Conservation (phyloP, 805 yeast species). For the Saccharomycopsis malanga region DNA sequence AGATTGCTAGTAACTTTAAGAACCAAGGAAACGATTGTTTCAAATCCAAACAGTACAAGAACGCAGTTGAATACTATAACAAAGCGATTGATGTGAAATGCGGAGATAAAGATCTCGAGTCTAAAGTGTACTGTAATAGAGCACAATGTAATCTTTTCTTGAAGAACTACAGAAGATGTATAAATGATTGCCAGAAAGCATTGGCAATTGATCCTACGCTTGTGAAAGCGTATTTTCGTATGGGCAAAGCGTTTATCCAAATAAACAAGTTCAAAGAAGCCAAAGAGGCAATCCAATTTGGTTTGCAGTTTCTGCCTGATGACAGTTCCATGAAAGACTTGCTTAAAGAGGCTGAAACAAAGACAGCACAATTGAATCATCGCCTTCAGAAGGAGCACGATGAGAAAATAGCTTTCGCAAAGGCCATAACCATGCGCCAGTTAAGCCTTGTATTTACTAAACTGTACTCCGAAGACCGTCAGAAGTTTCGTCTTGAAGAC, state of each 20-base stretch:
- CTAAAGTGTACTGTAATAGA: conserved; percentile 67
- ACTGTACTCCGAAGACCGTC: conserved; percentile 28
- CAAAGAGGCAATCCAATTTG: conserved; percentile 55
- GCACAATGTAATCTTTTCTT: conserved; percentile 90
- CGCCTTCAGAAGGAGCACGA: conserved; percentile 30
- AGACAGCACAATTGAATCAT: conserved; percentile 30
- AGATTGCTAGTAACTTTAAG: conserved; percentile 82
- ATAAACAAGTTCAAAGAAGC: conserved; percentile 71
- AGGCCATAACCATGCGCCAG: conserved; percentile 58
- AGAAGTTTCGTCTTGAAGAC: conserved; percentile 48
- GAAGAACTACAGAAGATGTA: conserved; percentile 75
- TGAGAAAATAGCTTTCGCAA: conserved; percentile 36
- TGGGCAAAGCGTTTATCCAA: conserved; percentile 71
- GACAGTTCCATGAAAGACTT: conserved; percentile 50
- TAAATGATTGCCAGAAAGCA: conserved; percentile 77
- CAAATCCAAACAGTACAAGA: conserved; percentile 56
- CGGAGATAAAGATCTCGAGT: conserved; percentile 45
- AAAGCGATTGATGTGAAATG: conserved; percentile 72
- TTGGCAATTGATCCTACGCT: conserved; percentile 58
- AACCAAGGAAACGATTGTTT: conserved; percentile 89
- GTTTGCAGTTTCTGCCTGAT: conserved; percentile 50
- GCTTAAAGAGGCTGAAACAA: conserved; percentile 34
- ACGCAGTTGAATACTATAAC: conserved; percentile 73
- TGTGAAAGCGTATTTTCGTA: conserved; percentile 78
- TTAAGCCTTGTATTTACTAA: conserved; percentile 42